A percentile compares a stretch with the other conserved stretches of the same genome.
These are phyloP conservation scores for Ustilago tritici DNA, from an alignment of 1,284 basidiomycete genomes.

Conservation along the genomic window DNA sequence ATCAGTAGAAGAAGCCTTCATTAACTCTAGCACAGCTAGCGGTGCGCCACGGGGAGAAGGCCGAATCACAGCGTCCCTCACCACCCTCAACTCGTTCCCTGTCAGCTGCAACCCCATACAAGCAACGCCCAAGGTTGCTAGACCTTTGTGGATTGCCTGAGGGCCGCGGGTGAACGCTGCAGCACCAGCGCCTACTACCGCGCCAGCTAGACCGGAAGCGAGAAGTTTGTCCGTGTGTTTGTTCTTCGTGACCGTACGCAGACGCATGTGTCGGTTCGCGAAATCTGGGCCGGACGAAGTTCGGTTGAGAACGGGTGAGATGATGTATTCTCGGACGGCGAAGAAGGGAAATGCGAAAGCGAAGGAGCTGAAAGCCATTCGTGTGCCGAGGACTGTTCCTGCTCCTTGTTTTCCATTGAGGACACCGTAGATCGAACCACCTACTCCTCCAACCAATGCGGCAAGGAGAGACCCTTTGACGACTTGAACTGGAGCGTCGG, in stretches of 20 bases:
- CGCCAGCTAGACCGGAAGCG: slow-evolving; percentile 39
- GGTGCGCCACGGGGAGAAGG: slow-evolving; percentile 3
- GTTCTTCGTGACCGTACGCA: slow-evolving; percentile 20
- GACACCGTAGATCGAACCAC: slow-evolving; percentile 44
- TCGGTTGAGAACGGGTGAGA: slow-evolving; percentile 39
- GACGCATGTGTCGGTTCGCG: slow-evolving; percentile 29
- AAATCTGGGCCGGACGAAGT: slow-evolving; percentile 40
- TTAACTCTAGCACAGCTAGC: slow-evolving; percentile 1
- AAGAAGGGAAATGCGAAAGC: slow-evolving; percentile 54
- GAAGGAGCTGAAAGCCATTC: slow-evolving; percentile 44
- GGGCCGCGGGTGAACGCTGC: slow-evolving; percentile 26
- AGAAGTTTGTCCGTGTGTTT: slow-evolving; percentile 40
- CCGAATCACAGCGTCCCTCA: slow-evolving; percentile 24
- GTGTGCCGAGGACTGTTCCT: slow-evolving; percentile 32
- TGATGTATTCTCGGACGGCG: slow-evolving; percentile 43
- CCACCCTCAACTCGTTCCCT: slow-evolving; percentile 46
- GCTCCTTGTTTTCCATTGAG: slow-evolving; percentile 41
- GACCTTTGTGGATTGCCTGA: slow-evolving; percentile 28
- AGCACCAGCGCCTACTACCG: slow-evolving; percentile 37
- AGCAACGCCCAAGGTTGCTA: slow-evolving; percentile 36
- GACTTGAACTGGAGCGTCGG: slow-evolving; percentile 46
- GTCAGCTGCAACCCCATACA: slow-evolving; percentile 41
- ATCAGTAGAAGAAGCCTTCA: slow-evolving; percentile 4
- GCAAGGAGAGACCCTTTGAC: slow-evolving; percentile 51
- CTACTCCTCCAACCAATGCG: slow-evolving; percentile 32